Percentiles rank a stretch among this genome's conserved stretches.
Conservation (phyloP, 2,329 filamentous ascomycete genomes). For the Nannizziopsis barbatae region DNA sequence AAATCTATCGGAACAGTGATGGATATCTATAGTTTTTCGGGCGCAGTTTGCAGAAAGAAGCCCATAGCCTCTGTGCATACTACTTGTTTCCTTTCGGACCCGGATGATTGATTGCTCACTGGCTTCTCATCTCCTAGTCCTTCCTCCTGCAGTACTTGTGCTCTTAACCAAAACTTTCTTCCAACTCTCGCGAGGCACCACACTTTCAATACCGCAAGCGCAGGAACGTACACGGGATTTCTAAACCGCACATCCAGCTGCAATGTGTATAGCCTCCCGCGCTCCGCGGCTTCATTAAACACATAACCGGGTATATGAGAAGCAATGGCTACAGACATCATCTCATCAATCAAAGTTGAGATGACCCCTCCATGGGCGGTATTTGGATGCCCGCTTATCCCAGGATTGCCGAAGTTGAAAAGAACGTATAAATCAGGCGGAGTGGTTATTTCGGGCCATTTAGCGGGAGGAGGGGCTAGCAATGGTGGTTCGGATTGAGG, state of each 20-base stretch:
- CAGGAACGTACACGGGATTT: conserved; percentile 28
- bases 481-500: conserved; percentile 18
- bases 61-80: conserved; percentile 33
- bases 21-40: conserved; percentile 20
- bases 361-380: conserved; percentile 34
- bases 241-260: conserved; percentile 35
- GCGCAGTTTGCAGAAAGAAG: conserved; percentile 30
- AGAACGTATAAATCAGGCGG: conserved; percentile 31
- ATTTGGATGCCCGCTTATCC: conserved; percentile 31
- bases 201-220: conserved; percentile 27
- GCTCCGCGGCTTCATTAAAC: conserved; percentile 18
- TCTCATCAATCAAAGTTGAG: conserved; percentile 35
- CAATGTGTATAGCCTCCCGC: conserved; percentile 29
- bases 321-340: conserved; percentile 33
- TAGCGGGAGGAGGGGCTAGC: conserved; percentile 18
- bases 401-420: conserved; percentile 26
- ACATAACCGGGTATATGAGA: conserved; percentile 20
- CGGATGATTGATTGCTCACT: conserved; percentile 23
- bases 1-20: neutral
- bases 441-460: conserved; percentile 10
- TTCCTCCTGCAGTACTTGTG: conserved; percentile 31
- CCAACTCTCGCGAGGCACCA: conserved; percentile 29
- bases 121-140: conserved; percentile 18
- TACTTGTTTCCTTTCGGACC: conserved; percentile 25
- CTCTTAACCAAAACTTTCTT: conserved; percentile 34